These are phyloP conservation scores for Rhodosporidiobolus sp. DNA, from an alignment of 768 basidiomycete species.

Conservation along the genomic window DNA sequence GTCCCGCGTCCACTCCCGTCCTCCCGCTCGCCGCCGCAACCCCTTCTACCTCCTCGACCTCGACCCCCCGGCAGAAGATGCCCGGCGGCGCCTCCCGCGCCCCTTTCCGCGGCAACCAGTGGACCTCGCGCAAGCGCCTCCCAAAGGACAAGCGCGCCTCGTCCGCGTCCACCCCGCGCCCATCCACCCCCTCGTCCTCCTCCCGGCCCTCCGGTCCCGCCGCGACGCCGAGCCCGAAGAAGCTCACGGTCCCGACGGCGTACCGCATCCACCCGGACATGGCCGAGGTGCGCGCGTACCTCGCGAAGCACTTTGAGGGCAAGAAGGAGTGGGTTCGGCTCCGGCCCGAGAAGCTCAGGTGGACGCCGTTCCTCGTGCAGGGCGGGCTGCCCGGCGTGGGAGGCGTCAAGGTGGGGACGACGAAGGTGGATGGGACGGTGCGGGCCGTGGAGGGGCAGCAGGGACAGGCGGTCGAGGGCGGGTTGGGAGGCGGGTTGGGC, in stretches of 20 bases:
- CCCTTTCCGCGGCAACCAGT: conserved; percentile 27
- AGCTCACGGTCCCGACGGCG: conserved; percentile 41
- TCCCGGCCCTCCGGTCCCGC: conserved; percentile 27
- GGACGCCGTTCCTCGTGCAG: conserved; percentile 80
- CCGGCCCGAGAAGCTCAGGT: conserved; percentile 80
- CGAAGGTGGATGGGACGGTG: no score
- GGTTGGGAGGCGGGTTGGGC: no score
- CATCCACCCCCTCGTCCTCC: background rate
- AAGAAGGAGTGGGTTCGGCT: conserved; percentile 68
- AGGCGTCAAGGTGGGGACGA: no score
- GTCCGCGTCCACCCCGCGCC: conserved; percentile 48
- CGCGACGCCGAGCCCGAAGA: background rate
- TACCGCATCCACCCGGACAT: conserved; percentile 76
- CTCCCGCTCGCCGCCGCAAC: background rate
- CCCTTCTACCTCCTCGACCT: background rate
- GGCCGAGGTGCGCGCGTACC: conserved; percentile 62
- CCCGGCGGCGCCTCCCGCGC: background rate
- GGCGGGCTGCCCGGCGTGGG: no score
- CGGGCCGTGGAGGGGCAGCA: no score
- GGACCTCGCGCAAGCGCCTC: conserved; percentile 13
- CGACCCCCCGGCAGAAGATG: background rate
- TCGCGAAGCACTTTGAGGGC: conserved; percentile 62
- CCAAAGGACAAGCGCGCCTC: background rate
- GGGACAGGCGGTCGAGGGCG: no score
- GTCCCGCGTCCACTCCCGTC: background rate